Base-by-base conservation (phyloP, 352 stramenopile species). In the Globisporangium apiculatum region DNA sequence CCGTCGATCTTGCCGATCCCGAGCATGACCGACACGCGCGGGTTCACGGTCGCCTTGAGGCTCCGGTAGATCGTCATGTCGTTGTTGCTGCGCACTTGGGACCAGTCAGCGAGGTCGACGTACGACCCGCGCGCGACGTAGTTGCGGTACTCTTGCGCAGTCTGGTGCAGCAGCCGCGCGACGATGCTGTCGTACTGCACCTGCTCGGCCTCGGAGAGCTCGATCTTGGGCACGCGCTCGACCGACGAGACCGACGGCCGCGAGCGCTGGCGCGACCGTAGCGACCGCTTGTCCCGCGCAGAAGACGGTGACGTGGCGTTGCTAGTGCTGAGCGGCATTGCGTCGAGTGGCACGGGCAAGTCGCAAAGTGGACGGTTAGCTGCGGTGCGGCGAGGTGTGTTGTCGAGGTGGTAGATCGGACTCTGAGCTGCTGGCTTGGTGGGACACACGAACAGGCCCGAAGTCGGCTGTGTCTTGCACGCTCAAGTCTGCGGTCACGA, bases 61-160 rank as follows among this genome's bases (percentile, higher is more conserved):
- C 17, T 43, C n/a, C 58, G 58, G 36, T 66, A 66, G 7, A 66
- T 40, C 35, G 36, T 64, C 60, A 66, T 66, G 40, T 66, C 42
- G 15, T 52, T 24, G 47, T 49, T 47, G 55, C 58, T 66, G 48
- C 60, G 60, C 49, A 66, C 55, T 42, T 58, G 42, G 4, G 46
- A 7, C 60, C 60, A 66, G 48, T 66, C 42, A 37, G 64, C 55
- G 8, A 31, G 53, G 55, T 66, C 49, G 9, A 66, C 35, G 41
- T 64, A 42, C 9, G 41, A 46, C 5, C 41, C 18, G 1, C 18
- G 18, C 18, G 18, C 18, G 18, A 24, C 60, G n/a, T 57, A 51
- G 41, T 59, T 57, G 43, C 47, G 49, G 12, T 55, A 47, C 38
- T 47, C 64, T 31, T 66, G 48, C 37, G 38, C 54, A 31, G 60